Evolutionary conservation across 495 filamentous ascomycete species (phyloP).

Genomic region (Penicillium canariense): DNA sequence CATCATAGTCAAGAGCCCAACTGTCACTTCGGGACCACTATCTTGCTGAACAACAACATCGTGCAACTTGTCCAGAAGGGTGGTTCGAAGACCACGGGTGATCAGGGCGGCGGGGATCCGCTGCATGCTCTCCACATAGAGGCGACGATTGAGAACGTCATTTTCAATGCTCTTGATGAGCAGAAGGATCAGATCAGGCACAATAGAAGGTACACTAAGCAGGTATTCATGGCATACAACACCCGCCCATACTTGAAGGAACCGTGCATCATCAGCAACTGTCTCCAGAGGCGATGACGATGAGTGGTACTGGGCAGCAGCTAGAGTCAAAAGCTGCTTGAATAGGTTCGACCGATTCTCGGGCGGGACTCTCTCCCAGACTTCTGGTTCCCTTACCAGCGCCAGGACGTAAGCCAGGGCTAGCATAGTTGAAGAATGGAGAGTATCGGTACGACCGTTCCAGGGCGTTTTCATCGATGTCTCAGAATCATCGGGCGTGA

Average conservation of each 20-base stretch:
- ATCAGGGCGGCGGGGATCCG: constrained; percentile 38
- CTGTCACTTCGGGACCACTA: constrained; percentile 26
- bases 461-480: constrained; percentile 35
- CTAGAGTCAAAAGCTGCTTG: constrained; percentile 35
- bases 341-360: constrained; percentile 34
- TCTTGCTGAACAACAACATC: constrained; percentile 32
- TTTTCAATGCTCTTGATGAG: constrained; percentile 36
- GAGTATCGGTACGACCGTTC: constrained; percentile 38
- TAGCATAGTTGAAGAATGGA: constrained; percentile 32
- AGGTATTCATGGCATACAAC: constrained; percentile 47
- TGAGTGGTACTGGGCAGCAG: constrained; percentile 33
- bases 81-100: constrained; percentile 36
- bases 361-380: constrained; percentile 31
- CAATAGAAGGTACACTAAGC: constrained; percentile 35
- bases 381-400: constrained; percentile 31
- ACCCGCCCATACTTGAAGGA: constrained; percentile 44
- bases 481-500: constrained; percentile 28
- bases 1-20: constrained; percentile 43
- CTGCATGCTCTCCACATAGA: constrained; percentile 43
- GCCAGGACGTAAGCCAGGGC: constrained; percentile 38
- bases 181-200: constrained; percentile 33
- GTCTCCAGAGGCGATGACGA: constrained; percentile 31
- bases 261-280: constrained; percentile 28
- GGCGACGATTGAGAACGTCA: constrained; percentile 29
- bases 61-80: constrained; percentile 39